Base-by-base conservation (phyloP, 2,329 filamentous ascomycete genomes). In the Paracamarosporium sp. region DNA sequence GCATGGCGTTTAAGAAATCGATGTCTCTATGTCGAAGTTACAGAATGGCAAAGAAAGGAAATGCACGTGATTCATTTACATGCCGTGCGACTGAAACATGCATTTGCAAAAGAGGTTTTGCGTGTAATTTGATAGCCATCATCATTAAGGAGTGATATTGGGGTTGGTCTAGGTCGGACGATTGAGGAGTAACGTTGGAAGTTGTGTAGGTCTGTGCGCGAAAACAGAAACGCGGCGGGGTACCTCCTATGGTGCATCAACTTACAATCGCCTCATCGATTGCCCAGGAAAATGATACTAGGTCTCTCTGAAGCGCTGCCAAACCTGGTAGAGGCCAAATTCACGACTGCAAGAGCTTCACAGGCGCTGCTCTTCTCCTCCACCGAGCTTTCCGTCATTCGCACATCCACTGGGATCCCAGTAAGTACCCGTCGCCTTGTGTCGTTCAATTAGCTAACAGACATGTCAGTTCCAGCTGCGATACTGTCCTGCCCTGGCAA, bases 401-500 rank as follows among this genome's bases (percentile, higher is more conserved):
- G 64, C 54, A 76, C 74, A 12, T 72, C 71, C 9, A 56, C 66
- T 28, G 71, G 72, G 55, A 65, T 78, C 59, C 76, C 76, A 53
- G 77, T 78, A 61, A 60, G 75, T 68, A 61, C 36, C 53, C 57
- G 15, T 36, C 50, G 20, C 31, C 20, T 28, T 15, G 11, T 35
- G n/a, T n/a, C 15, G 17, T 27, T 56, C 27, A 11, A 2, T 45
- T 20, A 22, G 50, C 65, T 71, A 41, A 72, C 59, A 47, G 43
- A 15, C 9, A 33, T 22, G 27, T n/a, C 46, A 91, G 88, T 90
- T 91, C 70, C 90, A 92, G 76, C 79, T 92, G 2, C 88, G 89
- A 50, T 92, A 86, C 79, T 89, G 88, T 8, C 88, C 88, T 0
- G 78, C 88, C 0, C 81, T 92, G 4, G 87, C 87, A 46, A 85